Conservation (phyloP, 2,329 filamentous ascomycete genomes). For the Paracorniculantispora psalliotae region DNA sequence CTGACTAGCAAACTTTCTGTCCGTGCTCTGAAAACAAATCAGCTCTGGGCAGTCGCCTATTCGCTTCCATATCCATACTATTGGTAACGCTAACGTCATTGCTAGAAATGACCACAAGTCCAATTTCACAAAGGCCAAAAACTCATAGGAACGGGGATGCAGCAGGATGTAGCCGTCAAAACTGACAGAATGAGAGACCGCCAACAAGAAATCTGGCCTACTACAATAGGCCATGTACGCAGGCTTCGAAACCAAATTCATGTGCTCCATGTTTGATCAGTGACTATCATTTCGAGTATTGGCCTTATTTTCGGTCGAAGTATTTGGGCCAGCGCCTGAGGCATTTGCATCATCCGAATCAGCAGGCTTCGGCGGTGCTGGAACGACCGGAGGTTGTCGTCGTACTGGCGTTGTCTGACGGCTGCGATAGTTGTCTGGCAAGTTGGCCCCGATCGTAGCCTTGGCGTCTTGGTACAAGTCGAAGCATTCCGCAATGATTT, state of each 20-base stretch:
- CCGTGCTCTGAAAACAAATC: slow-evolving; percentile 1
- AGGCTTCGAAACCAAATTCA: neutral
- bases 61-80: neutral
- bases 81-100: neutral
- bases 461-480: slow-evolving; percentile 41
- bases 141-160: neutral
- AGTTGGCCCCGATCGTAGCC: slow-evolving; percentile 42
- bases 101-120: neutral
- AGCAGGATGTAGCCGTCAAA: neutral
- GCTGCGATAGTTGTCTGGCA: slow-evolving; percentile 36
- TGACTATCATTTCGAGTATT: neutral
- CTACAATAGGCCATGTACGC: neutral
- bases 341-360: neutral
- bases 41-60: neutral
- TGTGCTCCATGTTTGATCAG: neutral
- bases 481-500: slow-evolving; percentile 44
- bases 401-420: slow-evolving; percentile 14
- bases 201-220: neutral
- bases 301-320: neutral
- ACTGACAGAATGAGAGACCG: neutral
- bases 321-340: neutral
- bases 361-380: neutral
- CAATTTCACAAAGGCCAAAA: neutral
- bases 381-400: neutral
- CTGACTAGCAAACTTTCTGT: neutral